Base-by-base conservation (phyloP, 2,329 filamentous ascomycete genomes). In the Diaporthe amygdali region DNA sequence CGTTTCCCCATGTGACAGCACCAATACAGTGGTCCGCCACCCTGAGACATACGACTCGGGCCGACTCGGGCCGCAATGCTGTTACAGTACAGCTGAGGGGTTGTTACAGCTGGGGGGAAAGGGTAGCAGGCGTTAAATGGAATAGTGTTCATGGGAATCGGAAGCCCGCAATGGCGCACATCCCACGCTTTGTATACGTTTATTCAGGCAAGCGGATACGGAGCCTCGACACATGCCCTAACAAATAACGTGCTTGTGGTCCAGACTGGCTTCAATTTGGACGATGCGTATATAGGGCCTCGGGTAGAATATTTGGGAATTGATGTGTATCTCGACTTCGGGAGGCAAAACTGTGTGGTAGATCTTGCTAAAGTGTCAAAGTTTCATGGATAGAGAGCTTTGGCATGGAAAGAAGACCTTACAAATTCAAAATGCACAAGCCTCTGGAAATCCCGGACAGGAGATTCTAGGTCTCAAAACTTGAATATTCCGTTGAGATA, bases 311-410 rank as follows among this genome's bases (percentile, higher is more conserved):
- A 17, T 34, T 59, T 37, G 15, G 55, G 56, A 30, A 30, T 32
- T 30, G 44, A 32, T 37, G 49, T 56, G n/a, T 49, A 66, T 66
- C 47, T 70, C 25, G 56, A 66, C 46, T 51, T 39, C n/a, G 27
- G 32, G 46, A 64, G 47, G 68, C 20, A n/a, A 25, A 34, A 37
- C 46, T 27, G 56, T 55, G n/a, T 34, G n/a, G 14, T 10, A 37
- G 5, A 49, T 27, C 5, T 30, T 51, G 27, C 47, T 10, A 22
- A 49, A 49, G 15, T 27, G 56, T 70, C 49, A 66, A 27, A 37
- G 9, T n/a, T 66, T 41, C 59, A 25, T 47, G 37, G 15, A 66
- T 49, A 66, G 49, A 66, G 49, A 49, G 59, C 27, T 49, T 32
- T 49, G 39, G 22, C 15, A 44, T 27, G 27, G 47, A 49, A 32